Conservation (phyloP, 2,329 filamentous ascomycete genomes). For the Orbilia javanica region DNA sequence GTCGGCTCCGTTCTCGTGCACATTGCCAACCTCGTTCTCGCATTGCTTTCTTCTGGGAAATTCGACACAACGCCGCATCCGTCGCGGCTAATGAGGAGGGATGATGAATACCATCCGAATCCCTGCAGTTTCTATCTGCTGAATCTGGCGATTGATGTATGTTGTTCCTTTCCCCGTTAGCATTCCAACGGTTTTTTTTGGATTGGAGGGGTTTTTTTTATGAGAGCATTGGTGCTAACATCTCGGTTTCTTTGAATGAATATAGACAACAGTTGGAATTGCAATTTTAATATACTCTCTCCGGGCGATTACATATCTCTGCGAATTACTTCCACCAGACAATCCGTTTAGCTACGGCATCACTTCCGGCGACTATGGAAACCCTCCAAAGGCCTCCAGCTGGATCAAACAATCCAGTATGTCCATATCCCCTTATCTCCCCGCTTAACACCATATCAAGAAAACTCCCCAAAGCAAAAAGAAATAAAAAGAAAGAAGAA, state of each 20-base stretch:
- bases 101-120: slow-evolving; percentile 78
- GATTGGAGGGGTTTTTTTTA: background rate
- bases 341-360: slow-evolving; percentile 67
- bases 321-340: slow-evolving; percentile 50
- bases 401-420: slow-evolving; percentile 88
- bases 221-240: slow-evolving; percentile 38
- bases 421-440: background rate
- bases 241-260: background rate
- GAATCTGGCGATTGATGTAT: slow-evolving; percentile 93
- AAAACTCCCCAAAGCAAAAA: too few relatives aligned
- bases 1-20: slow-evolving; percentile 93
- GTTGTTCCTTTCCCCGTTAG: slow-evolving; percentile 65
- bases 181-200: background rate
- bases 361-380: slow-evolving; percentile 90
- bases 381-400: slow-evolving; percentile 83
- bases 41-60: slow-evolving; percentile 89
- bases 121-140: slow-evolving; percentile 96
- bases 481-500: background rate
- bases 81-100: slow-evolving; percentile 64
- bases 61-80: slow-evolving; percentile 76
- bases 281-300: slow-evolving; percentile 92
- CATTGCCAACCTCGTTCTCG: slow-evolving; percentile 93
- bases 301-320: slow-evolving; percentile 80
- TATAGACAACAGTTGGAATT: slow-evolving; percentile 91
- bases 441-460: background rate